A percentile compares a stretch with the other conserved stretches of the same genome.
phyloP scores from a whole-genome alignment of 176 grass and related monocot species.

The Oryza longistaminata region DNA sequence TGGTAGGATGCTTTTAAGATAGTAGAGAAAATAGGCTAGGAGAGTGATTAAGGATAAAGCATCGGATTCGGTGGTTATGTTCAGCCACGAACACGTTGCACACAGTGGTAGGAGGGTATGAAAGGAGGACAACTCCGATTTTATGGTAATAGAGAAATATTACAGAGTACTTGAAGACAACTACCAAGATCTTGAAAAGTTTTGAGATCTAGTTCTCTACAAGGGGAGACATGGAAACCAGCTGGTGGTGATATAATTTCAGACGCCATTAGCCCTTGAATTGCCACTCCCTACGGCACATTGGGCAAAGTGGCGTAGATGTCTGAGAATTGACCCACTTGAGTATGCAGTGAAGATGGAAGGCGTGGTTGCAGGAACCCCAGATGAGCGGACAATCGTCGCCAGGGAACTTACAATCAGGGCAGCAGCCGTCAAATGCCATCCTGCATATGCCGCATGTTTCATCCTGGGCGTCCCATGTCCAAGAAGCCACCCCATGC shows the following conservation, averaged over 20 bases:
- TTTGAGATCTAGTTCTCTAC: slow-evolving; percentile 9
- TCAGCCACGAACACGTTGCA: too few species aligned
- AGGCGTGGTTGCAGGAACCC: slow-evolving; percentile 67
- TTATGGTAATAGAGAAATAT: background rate
- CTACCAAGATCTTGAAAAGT: background rate
- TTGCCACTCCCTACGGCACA: too few species aligned
- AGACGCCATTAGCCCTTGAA: slow-evolving; percentile 59
- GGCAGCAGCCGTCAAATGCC: slow-evolving; percentile 81
- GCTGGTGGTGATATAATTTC: background rate
- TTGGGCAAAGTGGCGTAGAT: too few species aligned
- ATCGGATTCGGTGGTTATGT: too few species aligned
- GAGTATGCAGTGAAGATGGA: slow-evolving; percentile 83
- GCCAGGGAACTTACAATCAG: slow-evolving; percentile 88
- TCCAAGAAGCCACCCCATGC: slow-evolving; percentile 84
- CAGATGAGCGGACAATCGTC: slow-evolving; percentile 82
- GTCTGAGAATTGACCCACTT: slow-evolving; percentile 49
- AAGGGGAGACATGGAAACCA: background rate
- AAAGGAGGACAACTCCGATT: too few species aligned
- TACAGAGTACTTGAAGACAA: background rate
- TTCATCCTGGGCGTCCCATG: slow-evolving; percentile 75
- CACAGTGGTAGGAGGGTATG: too few species aligned
- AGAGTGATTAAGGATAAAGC: too few species aligned
- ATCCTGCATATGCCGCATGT: slow-evolving; percentile 85
- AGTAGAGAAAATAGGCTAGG: too few species aligned
- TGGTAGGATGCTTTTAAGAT: too few species aligned